phyloP scores from a whole-genome alignment of 2,329 filamentous ascomycete species.

The Daldinia sp. region DNA sequence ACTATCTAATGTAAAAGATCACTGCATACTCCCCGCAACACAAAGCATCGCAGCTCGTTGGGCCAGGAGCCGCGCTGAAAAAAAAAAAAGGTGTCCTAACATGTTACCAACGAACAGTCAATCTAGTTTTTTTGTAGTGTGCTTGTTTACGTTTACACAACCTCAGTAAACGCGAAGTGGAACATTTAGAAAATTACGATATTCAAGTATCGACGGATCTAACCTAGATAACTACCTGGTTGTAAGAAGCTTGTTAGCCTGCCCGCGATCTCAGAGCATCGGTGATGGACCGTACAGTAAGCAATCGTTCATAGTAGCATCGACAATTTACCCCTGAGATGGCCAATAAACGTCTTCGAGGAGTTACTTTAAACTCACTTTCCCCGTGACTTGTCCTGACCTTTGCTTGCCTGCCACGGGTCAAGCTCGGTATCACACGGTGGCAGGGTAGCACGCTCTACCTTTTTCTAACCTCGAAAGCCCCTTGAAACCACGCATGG shows the following conservation, averaged over 20 bases:
- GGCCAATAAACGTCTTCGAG: not conserved
- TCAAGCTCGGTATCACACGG: not conserved
- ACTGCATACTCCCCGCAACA: slow-evolving; percentile 19
- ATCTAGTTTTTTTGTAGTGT: not conserved
- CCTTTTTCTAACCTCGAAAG: not conserved
- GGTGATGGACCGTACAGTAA: not conserved
- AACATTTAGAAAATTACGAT: not conserved
- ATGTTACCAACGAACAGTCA: not conserved
- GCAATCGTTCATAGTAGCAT: not conserved
- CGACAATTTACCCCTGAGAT: not conserved
- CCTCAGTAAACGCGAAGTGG: not conserved
- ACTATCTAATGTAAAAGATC: slow-evolving; percentile 22
- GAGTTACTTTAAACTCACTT: not conserved
- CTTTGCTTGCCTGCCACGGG: not conserved
- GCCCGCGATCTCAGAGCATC: not conserved
- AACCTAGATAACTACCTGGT: too few relatives aligned
- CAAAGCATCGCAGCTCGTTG: slow-evolving; percentile 1
- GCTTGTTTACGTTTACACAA: not conserved
- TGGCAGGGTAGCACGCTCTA: not conserved
- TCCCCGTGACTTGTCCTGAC: not conserved
- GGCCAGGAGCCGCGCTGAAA: slow-evolving; percentile 24
- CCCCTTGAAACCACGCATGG: slow-evolving; percentile 25
- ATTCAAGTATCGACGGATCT: too few relatives aligned
- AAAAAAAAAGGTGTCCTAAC: not conserved
- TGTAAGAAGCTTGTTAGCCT: not conserved